Evolutionary conservation across 73 alveolate species (phyloP).

Genomic region (Tetrahymena thermophila): DNA sequence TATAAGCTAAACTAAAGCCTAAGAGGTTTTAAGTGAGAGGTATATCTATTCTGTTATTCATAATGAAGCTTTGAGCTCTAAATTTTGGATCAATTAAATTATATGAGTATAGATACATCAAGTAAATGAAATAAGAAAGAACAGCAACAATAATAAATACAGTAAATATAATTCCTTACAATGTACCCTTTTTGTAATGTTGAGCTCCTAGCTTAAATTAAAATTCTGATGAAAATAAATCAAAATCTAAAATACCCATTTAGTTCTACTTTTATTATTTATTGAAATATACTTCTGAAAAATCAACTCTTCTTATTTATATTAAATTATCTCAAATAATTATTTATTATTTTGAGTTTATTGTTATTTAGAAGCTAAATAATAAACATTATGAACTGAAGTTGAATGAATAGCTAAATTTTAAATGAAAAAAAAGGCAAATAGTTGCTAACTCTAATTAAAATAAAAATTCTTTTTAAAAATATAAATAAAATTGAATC

Average conservation of each 20-base stretch:
- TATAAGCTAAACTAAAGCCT: neutral
- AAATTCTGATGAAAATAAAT: neutral
- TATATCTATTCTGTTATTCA: neutral
- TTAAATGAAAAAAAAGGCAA: too few relatives aligned
- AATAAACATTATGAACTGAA: too few relatives aligned
- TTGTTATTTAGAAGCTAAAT: too few relatives aligned
- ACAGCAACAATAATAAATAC: neutral
- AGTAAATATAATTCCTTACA: neutral
- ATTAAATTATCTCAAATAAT: too few relatives aligned
- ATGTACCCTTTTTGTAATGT: neutral
- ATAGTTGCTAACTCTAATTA: too few relatives aligned
- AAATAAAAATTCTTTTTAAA: too few relatives aligned
- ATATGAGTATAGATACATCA: neutral
- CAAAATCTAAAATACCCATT: neutral
- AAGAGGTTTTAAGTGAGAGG: neutral
- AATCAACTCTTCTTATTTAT: too few relatives aligned
- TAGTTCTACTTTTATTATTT: neutral
- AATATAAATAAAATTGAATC: too few relatives aligned
- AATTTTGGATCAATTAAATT: neutral
- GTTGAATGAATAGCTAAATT: too few relatives aligned
- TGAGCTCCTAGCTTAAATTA: neutral
- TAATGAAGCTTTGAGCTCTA: neutral
- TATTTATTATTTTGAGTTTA: too few relatives aligned
- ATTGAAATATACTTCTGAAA: too few relatives aligned
- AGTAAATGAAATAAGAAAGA: too few relatives aligned